Conservation (phyloP, 148 eudicot species). For the Cornus suecica region DNA sequence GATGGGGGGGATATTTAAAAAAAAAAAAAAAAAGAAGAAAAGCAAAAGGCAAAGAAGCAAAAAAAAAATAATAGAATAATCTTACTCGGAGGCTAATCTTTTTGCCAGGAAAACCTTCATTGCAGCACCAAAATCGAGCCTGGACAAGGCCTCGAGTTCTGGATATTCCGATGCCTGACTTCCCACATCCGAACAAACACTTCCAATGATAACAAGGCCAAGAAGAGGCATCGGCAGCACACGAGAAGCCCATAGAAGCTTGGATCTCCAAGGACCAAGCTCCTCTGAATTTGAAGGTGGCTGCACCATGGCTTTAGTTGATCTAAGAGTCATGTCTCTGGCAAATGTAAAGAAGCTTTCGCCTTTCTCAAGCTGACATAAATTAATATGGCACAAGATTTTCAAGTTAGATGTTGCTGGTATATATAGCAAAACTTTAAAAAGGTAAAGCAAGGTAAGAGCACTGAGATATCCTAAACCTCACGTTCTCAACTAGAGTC, state of each 20-base stretch:
- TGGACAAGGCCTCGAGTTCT: slow-evolving; percentile 80
- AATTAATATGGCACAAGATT: not conserved
- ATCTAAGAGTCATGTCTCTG: slow-evolving; percentile 83
- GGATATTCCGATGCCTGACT: slow-evolving; percentile 61
- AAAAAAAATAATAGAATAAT: too few species aligned
- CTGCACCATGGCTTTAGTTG: slow-evolving; percentile 79
- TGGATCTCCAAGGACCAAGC: slow-evolving; percentile 89
- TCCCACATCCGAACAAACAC: slow-evolving; percentile 71
- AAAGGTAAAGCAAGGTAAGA: not conserved
- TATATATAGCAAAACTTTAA: not conserved
- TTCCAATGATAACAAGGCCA: slow-evolving; percentile 79
- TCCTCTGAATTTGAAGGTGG: slow-evolving; percentile 55
- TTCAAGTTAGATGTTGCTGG: not conserved
- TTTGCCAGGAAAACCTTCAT: slow-evolving; percentile 91
- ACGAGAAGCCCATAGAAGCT: slow-evolving; percentile 93
- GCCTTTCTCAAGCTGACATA: slow-evolving; percentile 76
- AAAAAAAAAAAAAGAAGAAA: too few species aligned
- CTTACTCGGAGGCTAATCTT: too few species aligned
- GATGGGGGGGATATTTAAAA: too few species aligned
- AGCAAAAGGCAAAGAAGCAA: too few species aligned
- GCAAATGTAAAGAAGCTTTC: slow-evolving; percentile 93
- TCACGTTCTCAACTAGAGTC: not conserved
- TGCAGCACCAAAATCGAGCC: slow-evolving; percentile 91
- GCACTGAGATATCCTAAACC: not conserved
- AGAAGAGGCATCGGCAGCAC: slow-evolving; percentile 96